phyloP scores from a whole-genome alignment of 441 rosid genomes.

The Erodium trifolium region DNA sequence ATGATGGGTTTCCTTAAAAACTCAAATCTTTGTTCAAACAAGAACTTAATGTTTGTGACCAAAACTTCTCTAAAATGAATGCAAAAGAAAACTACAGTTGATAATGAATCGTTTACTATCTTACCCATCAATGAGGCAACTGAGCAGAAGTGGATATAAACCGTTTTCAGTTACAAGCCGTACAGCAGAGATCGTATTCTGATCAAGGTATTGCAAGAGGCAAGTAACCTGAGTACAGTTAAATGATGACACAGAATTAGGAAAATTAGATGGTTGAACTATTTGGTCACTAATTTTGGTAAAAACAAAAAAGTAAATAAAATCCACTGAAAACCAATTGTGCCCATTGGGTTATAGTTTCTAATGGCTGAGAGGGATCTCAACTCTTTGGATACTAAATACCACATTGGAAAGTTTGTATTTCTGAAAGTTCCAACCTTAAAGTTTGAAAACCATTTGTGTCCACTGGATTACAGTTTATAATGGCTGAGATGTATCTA shows the following conservation, averaged over 20 bases:
- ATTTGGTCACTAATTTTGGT: neutral
- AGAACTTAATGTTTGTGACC: too few relatives aligned
- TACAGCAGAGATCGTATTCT: conserved; percentile 31
- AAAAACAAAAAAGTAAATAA: neutral
- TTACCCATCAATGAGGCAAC: conserved; percentile 57
- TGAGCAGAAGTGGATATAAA: conserved; percentile 67
- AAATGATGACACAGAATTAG: neutral
- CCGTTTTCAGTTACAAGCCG: conserved; percentile 43
- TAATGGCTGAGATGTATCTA: too few relatives aligned
- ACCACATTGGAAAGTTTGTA: too few relatives aligned
- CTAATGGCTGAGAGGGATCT: too few relatives aligned
- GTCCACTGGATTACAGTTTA: too few relatives aligned
- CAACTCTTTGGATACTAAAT: too few relatives aligned
- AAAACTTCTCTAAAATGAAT: too few relatives aligned
- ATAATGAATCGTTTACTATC: conserved; percentile 12
- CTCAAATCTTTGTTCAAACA: too few relatives aligned
- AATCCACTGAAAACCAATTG: neutral
- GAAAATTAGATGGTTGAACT: conserved; percentile 1
- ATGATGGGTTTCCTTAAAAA: too few relatives aligned
- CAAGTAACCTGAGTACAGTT: conserved; percentile 41
- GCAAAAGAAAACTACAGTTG: neutral
- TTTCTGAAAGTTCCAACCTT: too few relatives aligned
- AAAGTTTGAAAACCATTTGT: too few relatives aligned
- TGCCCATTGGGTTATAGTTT: too few relatives aligned
- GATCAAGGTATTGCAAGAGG: conserved; percentile 47